Evolutionary conservation across 345 rosid genomes (phyloP).

Genomic region (Turritis glabra): DNA sequence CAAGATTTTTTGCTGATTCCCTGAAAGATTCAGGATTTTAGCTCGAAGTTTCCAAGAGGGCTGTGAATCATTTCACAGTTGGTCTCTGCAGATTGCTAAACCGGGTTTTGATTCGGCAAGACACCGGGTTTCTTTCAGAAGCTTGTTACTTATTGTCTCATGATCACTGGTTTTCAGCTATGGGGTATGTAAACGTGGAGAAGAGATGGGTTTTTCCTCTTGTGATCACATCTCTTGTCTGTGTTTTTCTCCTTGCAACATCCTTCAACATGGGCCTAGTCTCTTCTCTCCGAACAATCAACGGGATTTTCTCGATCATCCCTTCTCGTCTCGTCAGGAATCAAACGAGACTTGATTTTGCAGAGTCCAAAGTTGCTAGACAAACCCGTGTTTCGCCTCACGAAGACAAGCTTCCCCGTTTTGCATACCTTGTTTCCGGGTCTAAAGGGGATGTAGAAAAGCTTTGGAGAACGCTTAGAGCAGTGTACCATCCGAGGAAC

Average conservation of each 20-base stretch:
- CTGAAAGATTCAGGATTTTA: constrained; percentile 18
- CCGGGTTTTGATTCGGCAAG: neutral
- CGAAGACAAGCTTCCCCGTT: constrained; percentile 60
- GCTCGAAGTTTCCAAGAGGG: neutral
- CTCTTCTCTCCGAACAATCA: constrained; percentile 65
- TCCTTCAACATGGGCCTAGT: constrained; percentile 84
- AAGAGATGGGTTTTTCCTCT: constrained; percentile 96
- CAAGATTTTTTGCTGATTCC: constrained; percentile 14
- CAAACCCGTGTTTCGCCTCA: constrained; percentile 37
- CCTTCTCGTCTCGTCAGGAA: constrained; percentile 52
- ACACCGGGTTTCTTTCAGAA: neutral
- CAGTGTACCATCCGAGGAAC: constrained; percentile 88
- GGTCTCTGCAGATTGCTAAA: neutral
- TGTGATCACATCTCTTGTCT: constrained; percentile 77
- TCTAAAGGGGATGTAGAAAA: constrained; percentile 91
- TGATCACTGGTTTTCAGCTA: constrained; percentile 34
- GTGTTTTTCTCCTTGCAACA: constrained; percentile 77
- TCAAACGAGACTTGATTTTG: constrained; percentile 55
- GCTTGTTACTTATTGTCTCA: constrained; percentile 30
- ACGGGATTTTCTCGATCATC: constrained; percentile 67
- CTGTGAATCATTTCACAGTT: neutral
- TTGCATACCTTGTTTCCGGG: constrained; percentile 94
- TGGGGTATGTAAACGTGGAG: constrained; percentile 84
- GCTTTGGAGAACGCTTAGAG: constrained; percentile 96
- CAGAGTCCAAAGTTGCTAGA: constrained; percentile 56